Evolutionary conservation across 805 yeast genomes (phyloP).

Genomic region (Clavispora carvajalis): DNA sequence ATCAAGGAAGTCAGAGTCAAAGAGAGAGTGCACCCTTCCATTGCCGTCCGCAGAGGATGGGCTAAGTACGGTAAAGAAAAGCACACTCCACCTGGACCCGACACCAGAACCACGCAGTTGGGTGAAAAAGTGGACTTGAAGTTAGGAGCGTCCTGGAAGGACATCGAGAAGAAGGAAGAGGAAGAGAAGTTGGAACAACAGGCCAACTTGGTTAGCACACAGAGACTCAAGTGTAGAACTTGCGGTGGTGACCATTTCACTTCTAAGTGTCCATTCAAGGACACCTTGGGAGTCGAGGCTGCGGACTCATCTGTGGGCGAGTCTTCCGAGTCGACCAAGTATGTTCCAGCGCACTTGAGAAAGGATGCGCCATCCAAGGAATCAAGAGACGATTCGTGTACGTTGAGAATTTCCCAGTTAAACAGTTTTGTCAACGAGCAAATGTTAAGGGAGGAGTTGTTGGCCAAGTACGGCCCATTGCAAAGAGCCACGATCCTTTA

Average conservation of each 20-base stretch:
- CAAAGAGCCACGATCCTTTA: slow-evolving; percentile 79
- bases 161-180: slow-evolving; percentile 68
- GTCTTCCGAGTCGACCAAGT: slow-evolving; percentile 24
- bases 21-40: slow-evolving; percentile 77
- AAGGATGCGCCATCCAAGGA: slow-evolving; percentile 41
- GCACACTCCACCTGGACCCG: slow-evolving; percentile 75
- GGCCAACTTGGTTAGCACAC: slow-evolving; percentile 34
- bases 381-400: slow-evolving; percentile 75
- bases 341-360: slow-evolving; percentile 44
- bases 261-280: slow-evolving; percentile 92
- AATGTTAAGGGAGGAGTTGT: slow-evolving; percentile 66
- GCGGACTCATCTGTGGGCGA: slow-evolving; percentile 35
- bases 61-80: slow-evolving; percentile 79
- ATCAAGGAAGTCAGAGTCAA: slow-evolving; percentile 70
- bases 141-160: slow-evolving; percentile 73
- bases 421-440: slow-evolving; percentile 81
- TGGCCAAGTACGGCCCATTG: slow-evolving; percentile 59
- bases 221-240: slow-evolving; percentile 67
- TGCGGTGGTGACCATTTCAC: slow-evolving; percentile 96
- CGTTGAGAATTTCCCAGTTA: slow-evolving; percentile 87
- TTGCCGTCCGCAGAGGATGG: slow-evolving; percentile 90
- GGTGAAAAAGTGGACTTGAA: slow-evolving; percentile 79
- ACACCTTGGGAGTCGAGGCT: slow-evolving; percentile 60
- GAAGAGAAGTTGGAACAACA: slow-evolving; percentile 44
- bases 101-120: slow-evolving; percentile 77